phyloP scores from a whole-genome alignment of 305 asterid species.

The Fraxinus xanthoxyloides region DNA sequence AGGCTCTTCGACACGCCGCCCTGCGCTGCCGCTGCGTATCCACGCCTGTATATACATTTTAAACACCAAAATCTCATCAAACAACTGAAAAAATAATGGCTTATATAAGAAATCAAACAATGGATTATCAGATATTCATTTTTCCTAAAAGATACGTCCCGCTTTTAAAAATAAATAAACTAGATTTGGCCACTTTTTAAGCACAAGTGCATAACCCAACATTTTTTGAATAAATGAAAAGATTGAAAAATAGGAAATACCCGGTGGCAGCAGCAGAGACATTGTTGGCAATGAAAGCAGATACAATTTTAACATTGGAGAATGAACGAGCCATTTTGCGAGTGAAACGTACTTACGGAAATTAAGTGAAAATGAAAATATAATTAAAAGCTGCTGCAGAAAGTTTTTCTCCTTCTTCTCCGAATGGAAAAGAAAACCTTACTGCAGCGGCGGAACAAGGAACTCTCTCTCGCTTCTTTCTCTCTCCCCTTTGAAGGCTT shows the following conservation, averaged over 20 bases:
- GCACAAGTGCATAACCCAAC: background rate
- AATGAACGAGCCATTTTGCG: slow-evolving; percentile 19
- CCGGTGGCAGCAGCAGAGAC: slow-evolving; percentile 1
- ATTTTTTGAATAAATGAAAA: background rate
- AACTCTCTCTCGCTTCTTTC: background rate
- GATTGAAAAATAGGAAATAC: background rate
- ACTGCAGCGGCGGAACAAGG: slow-evolving; percentile 17
- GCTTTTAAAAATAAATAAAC: background rate
- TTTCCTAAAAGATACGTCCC: background rate
- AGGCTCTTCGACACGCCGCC: slow-evolving; percentile 19
- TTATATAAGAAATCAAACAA: background rate
- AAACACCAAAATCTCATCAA: background rate
- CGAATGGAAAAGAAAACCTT: background rate
- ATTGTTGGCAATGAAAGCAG: slow-evolving; percentile 8
- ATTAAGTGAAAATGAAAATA: background rate
- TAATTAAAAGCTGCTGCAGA: slow-evolving; percentile 22
- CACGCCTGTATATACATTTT: slow-evolving; percentile 29
- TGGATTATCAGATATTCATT: background rate
- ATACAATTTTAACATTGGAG: slow-evolving; percentile 6
- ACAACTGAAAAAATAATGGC: background rate
- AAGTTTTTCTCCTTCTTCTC: background rate
- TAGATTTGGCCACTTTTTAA: background rate
- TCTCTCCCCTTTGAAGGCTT: background rate
- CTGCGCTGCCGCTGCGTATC: slow-evolving; percentile 16
- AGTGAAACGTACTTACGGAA: background rate